phyloP scores from a whole-genome alignment of 352 stramenopile genomes.

The Phytophthora lateralis region DNA sequence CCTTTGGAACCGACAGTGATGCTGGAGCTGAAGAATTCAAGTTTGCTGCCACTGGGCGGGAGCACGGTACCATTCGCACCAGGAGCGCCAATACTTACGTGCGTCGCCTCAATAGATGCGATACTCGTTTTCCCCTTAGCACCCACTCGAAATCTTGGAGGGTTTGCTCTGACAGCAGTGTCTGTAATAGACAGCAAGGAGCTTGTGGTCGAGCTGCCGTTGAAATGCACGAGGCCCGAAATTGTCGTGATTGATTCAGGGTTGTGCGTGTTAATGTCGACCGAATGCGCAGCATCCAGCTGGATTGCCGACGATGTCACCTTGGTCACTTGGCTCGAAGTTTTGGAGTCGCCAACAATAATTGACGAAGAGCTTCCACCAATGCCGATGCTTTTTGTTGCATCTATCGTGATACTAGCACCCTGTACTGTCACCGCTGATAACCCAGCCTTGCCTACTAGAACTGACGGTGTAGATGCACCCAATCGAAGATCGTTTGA shows the following conservation, averaged over 20 bases:
- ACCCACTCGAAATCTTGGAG: constrained; percentile 33
- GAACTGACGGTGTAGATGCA: constrained; percentile 34
- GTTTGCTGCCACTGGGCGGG: constrained; percentile 17
- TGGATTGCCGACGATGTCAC: constrained; percentile 39
- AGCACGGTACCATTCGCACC: constrained; percentile 33
- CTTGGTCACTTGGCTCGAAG: constrained; percentile 35
- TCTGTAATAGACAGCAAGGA: constrained; percentile 33
- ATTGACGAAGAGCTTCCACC: constrained; percentile 31
- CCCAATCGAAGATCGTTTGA: constrained; percentile 49
- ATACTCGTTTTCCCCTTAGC: constrained; percentile 31
- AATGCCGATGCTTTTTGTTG: constrained; percentile 29
- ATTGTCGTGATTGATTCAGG: constrained; percentile 33
- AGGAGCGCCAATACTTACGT: constrained; percentile 38
- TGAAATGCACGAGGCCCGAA: constrained; percentile 37
- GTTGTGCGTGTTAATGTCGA: constrained; percentile 35
- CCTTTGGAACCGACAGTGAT: constrained; percentile 44
- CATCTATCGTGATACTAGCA: constrained; percentile 30
- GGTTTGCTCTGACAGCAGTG: constrained; percentile 28
- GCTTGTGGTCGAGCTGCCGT: constrained; percentile 25
- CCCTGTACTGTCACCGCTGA: constrained; percentile 38
- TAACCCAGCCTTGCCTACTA: constrained; percentile 29
- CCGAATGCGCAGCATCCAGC: constrained; percentile 30
- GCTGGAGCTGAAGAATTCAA: constrained; percentile 37
- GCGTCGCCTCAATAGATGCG: constrained; percentile 35
- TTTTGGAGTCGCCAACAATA: constrained; percentile 30